phyloP scores from a whole-genome alignment of 306 rosid species.

The Cyamopsis tetragonoloba region DNA sequence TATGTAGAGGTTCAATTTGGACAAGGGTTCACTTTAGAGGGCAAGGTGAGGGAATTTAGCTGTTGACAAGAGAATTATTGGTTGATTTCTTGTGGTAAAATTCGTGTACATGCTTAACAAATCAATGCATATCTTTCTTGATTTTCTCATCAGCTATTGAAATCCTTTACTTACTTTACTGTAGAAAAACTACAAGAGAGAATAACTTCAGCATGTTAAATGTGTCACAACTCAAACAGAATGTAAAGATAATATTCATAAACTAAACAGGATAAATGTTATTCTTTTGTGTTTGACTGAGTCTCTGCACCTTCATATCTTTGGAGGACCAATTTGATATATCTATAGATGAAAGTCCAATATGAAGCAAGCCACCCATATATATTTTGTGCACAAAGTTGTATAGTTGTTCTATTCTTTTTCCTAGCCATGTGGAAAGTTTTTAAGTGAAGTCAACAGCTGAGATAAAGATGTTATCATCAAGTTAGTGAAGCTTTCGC shows the following conservation, averaged over 20 bases:
- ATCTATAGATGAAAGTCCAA: background rate
- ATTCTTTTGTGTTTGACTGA: background rate
- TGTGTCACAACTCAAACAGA: no score
- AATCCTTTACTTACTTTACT: background rate
- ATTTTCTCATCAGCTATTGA: background rate
- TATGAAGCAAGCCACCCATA: background rate
- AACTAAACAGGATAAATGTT: background rate
- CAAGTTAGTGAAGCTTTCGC: constrained; percentile 5
- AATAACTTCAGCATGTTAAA: background rate
- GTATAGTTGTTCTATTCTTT: background rate
- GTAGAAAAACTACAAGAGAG: background rate
- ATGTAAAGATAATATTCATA: background rate
- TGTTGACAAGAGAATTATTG: background rate
- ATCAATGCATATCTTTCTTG: background rate
- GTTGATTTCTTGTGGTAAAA: background rate
- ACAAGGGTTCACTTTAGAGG: background rate
- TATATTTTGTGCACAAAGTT: background rate
- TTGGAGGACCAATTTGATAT: background rate
- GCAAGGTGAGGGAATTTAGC: background rate
- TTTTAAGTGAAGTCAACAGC: background rate
- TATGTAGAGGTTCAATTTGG: background rate
- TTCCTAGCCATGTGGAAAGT: background rate
- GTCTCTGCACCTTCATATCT: background rate
- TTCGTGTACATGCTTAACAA: background rate
- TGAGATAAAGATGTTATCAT: background rate